Evolutionary conservation across 768 basidiomycete genomes (phyloP).

Genomic region (Leucocoprinus birnbaumii): DNA sequence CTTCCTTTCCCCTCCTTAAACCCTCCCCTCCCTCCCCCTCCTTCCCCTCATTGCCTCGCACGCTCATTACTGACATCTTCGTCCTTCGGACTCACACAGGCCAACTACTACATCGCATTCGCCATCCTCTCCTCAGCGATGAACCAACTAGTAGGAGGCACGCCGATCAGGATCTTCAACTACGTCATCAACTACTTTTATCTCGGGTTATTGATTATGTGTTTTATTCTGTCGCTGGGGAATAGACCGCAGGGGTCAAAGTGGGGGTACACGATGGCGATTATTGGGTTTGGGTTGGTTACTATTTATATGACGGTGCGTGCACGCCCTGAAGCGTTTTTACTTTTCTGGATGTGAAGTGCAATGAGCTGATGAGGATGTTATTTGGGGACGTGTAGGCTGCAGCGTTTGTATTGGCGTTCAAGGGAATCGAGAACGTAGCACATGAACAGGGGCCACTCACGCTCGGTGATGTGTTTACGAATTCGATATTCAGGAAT

Average conservation of each 20-base stretch:
- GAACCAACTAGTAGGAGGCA: conserved; percentile 58
- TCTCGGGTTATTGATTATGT: conserved; percentile 80
- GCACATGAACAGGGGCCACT: conserved; percentile 44
- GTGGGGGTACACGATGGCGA: conserved; percentile 80
- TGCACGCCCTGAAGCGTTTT: conserved; percentile 5
- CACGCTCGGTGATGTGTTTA: conserved; percentile 58
- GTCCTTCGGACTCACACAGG: conserved; percentile 36
- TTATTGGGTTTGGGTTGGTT: conserved; percentile 85
- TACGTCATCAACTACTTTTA: conserved; percentile 83
- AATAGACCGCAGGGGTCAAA: conserved; percentile 92
- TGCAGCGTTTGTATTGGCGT: conserved; percentile 77
- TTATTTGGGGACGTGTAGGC: no score
- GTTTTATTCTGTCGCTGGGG: conserved; percentile 85
- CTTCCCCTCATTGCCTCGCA: neutral
- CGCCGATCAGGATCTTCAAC: conserved; percentile 72
- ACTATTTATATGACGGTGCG: conserved; percentile 96
- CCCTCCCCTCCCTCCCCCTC: no score
- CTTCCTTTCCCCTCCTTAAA: no score
- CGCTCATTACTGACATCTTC: neutral
- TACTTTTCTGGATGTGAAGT: no score
- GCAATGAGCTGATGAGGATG: no score
- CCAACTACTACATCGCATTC: conserved; percentile 92
- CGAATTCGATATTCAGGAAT: conserved; percentile 79
- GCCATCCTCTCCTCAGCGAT: conserved; percentile 71
- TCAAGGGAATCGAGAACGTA: conserved; percentile 73